Evolutionary conservation across 129 eudicot genomes (phyloP), one percentile per base, ranked within the genome.

Genomic region (Centella asiatica): DNA sequence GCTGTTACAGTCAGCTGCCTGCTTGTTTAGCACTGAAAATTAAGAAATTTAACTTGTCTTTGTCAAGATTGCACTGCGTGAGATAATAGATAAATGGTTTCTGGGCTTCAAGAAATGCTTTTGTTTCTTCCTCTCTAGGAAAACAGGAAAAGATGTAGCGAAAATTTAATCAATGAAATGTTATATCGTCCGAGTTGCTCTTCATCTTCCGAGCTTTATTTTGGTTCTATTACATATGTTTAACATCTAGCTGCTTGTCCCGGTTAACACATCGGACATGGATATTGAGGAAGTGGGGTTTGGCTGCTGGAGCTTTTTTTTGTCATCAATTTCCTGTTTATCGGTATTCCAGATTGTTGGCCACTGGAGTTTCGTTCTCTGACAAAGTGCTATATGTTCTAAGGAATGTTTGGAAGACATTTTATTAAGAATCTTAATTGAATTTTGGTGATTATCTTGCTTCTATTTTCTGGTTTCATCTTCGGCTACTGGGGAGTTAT

Each of bases 101-200:
- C 40, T 9, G 51, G 65, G 69, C 49, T 67, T 48, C 32, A 33
- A 39, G 23, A 51, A 33, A 44, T 32, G 39, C 29, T 46, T 76
- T 85, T 71, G 60, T 74, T 80, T 76, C 75, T 75, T 69, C 70
- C 2, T n/a, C n/a, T n/a, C n/a, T n/a, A n/a, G 50, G 63, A 72
- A 60, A 66, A 53, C 74, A 69, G 77, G 83, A 76, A 74, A 69
- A 74, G 68, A 73, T 66, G 70, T 52, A 79, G 72, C 69, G 12
- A 4, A 70, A 81, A 42, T 62, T 15, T 64, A 57, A 32, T 61
- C 65, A 58, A 67, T 65, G 53, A 66, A 72, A 72, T 50, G 78
- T 63, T 71, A 50, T 47, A 46, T 60, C 50, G 59, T 66, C 67
- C 64, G n/a, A 63, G 74, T 67, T 64, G 52, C 60, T 67, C 24